Base-by-base conservation (phyloP, 179 eudicot species). In the Drosera spatulata region DNA sequence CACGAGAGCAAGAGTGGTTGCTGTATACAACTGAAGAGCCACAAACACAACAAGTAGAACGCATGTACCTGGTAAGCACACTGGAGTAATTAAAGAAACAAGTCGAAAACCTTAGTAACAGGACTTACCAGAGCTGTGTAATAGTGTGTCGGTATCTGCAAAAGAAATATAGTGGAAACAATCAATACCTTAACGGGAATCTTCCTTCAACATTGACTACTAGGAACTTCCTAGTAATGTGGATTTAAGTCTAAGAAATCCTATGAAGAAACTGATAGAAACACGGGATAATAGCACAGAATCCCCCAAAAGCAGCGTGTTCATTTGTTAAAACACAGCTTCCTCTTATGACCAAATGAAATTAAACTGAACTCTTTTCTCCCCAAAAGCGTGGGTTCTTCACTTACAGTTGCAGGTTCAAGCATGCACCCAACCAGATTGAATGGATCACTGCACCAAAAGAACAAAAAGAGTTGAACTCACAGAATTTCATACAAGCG, bases 381-480 rank as follows among this genome's bases (percentile, higher is more conserved):
- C 33, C 1, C 0, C 33, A 22, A n/a, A n/a, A 22, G 33, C 33
- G 33, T 1, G 33, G 33, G 33, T 22, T 22, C 33, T 22, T 7
- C 22, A 53, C 80, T 79, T 56, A 79, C 84, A 37, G 84, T 79
- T 42, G 80, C 80, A 9, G 80, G 84, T 71, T 79, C 84, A 55
- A 79, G 68, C 63, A 22, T 22, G 33, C 33, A 22, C 33, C 33
- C 33, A 22, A 22, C 33, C 33, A 22, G 33, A 22, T 22, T 79
- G 61, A 79, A 54, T 9, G 66, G 41, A 61, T 79, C 84, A 54
- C 84, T 79, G 84, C 61, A 61, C 40, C 57, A 59, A 43, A 15
- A 15, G 33, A 55, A 6, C 5, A 46, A 33, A 10, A 46, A 6
- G 33, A 5, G 15, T 33, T 3, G 10, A 45, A 6, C 10, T 45